These are phyloP conservation scores for Teunomyces cretensis DNA, from an alignment of 805 yeast species.

Conservation along the genomic window DNA sequence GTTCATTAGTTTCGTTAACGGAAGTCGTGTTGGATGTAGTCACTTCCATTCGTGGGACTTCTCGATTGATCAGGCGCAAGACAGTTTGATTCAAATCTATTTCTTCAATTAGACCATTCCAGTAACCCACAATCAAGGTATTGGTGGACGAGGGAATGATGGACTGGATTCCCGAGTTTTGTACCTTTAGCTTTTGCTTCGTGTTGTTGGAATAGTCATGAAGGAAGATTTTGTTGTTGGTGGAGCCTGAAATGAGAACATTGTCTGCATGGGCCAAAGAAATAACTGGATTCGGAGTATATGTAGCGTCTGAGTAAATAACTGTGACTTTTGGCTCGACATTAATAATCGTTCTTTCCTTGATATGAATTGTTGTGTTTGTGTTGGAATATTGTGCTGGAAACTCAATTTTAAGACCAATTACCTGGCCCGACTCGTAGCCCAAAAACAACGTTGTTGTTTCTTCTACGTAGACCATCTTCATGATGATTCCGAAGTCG, in stretches of 20 bases:
- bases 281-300: slow-evolving; percentile 57
- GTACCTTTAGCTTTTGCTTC: slow-evolving; percentile 6
- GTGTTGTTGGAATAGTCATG: slow-evolving; percentile 16
- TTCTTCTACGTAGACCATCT: slow-evolving; percentile 38
- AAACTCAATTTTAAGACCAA: slow-evolving; percentile 23
- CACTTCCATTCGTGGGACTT: slow-evolving; percentile 4
- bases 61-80: slow-evolving; percentile 2
- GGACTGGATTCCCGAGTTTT: slow-evolving; percentile 20
- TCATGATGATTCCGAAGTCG: slow-evolving; percentile 69
- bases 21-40: slow-evolving; percentile 1
- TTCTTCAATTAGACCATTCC: slow-evolving; percentile 52
- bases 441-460: slow-evolving; percentile 48
- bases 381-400: background rate
- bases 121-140: slow-evolving; percentile 35
- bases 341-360: slow-evolving; percentile 19
- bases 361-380: background rate
- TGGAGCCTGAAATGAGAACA: slow-evolving; percentile 45
- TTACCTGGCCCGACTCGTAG: slow-evolving; percentile 68
- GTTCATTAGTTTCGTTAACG: background rate
- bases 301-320: slow-evolving; percentile 28
- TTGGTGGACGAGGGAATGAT: slow-evolving; percentile 9
- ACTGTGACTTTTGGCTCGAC: slow-evolving; percentile 20
- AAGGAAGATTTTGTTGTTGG: slow-evolving; percentile 41
- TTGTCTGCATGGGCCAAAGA: slow-evolving; percentile 33
- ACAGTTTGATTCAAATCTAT: slow-evolving; percentile 2